Evolutionary conservation across 306 rosid species (phyloP), one percentile per base, ranked within the genome.

Genomic region (Begonia fuchsioides): DNA sequence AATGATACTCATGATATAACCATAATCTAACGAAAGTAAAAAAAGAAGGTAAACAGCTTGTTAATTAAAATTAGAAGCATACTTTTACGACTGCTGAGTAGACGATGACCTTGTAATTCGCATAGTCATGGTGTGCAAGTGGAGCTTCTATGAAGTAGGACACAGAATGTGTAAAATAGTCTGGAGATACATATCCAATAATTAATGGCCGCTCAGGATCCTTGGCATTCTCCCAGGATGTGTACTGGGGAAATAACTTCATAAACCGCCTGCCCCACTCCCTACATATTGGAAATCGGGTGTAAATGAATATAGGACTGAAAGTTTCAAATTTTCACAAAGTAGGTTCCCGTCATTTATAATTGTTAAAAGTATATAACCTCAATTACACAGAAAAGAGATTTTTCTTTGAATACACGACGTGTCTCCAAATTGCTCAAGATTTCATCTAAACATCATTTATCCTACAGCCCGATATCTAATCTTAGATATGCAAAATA

Each of bases 61-160:
- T 13, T 7, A 3, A 32, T 13, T 57, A 35, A 32, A 32, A 44
- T 49, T 51, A 40, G 18, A 57, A 32, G 10, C n/a, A 68, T 90
- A 90, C 98, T 95, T 90, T 90, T 68, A 90, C 98, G 65, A 90
- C 98, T 56, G 98, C 98, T 10, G 98, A 90, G 71, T 90, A 90
- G 59, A 90, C 77, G 43, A 90, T 75, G 58, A 85, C 94, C 71
- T 81, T 81, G 80, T 68, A 90, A 13, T 75, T 76, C 59, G 69
- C 58, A 57, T 75, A 72, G 66, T 90, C 77, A 55, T 90, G 95
- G 62, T 81, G 71, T 58, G 72, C 68, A 58, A 90, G 84, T 15
- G 97, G 98, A 55, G 95, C 94, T 75, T 90, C 98, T 35, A 90
- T 65, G 48, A 90, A 90, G 59, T 90, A 90, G 50, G 98, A 90